phyloP scores from a whole-genome alignment of 495 filamentous ascomycete species.

The Friedmanniomyces endolithicus region DNA sequence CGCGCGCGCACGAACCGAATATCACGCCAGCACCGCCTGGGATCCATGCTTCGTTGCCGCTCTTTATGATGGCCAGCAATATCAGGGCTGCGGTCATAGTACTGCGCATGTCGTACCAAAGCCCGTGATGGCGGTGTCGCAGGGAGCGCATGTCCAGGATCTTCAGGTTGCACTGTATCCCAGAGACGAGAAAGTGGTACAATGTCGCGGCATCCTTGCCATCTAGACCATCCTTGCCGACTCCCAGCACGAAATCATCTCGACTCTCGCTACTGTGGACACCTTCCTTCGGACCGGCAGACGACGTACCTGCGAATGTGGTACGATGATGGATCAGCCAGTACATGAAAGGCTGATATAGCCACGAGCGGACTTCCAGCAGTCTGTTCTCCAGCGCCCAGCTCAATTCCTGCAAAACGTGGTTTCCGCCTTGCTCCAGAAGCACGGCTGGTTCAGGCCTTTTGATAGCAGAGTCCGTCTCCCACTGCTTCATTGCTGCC shows the following conservation, averaged over 20 bases:
- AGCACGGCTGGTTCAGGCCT: background rate
- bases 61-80: conserved; percentile 7
- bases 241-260: background rate
- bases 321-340: conserved; percentile 4
- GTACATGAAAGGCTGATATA: conserved; percentile 17
- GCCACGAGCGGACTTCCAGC: conserved; percentile 11
- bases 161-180: conserved; percentile 8
- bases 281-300: background rate
- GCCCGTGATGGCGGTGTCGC: conserved; percentile 16
- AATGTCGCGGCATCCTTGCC: background rate
- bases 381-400: conserved; percentile 14
- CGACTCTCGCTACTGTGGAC: background rate
- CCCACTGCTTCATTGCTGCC: conserved; percentile 12
- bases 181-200: conserved; percentile 9
- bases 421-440: background rate
- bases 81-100: conserved; percentile 1
- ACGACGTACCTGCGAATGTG: too few relatives aligned
- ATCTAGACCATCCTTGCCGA: background rate
- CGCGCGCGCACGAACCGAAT: background rate
- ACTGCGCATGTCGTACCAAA: conserved; percentile 12
- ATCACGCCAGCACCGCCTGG: background rate
- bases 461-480: conserved; percentile 2
- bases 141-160: conserved; percentile 8
- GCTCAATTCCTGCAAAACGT: conserved; percentile 9
- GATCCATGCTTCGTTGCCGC: conserved; percentile 11